Percentiles rank a stretch among this genome's conserved stretches.
Evolutionary conservation across 1,284 basidiomycete species (phyloP).

Genomic region (Tremellales sp.): DNA sequence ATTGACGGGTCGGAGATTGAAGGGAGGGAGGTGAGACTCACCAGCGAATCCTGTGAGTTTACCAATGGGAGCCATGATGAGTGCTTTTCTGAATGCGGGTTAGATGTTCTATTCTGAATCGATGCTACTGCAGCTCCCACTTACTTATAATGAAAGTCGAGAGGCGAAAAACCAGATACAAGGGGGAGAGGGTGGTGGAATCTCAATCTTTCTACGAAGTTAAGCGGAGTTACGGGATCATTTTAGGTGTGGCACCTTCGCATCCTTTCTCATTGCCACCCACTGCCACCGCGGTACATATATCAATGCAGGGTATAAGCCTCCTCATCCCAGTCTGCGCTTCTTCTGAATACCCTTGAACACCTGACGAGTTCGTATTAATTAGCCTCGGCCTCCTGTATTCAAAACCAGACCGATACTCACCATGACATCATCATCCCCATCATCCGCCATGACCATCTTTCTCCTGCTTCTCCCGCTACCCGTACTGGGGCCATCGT

Average conservation of each 20-base stretch:
- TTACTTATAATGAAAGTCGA: no score
- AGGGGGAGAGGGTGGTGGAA: not conserved
- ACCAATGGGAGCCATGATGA: slow-evolving; percentile 36
- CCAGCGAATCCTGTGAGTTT: slow-evolving; percentile 39
- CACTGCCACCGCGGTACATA: not conserved
- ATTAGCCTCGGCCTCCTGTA: not conserved
- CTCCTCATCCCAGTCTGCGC: slow-evolving; percentile 16
- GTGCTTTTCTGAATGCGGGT: not conserved
- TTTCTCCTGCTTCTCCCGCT: slow-evolving; percentile 7
- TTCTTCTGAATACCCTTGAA: slow-evolving; percentile 26
- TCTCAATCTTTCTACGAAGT: not conserved
- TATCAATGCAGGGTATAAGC: not conserved
- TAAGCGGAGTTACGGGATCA: not conserved
- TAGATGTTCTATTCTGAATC: no score
- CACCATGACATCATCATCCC: slow-evolving; percentile 20
- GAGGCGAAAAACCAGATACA: not conserved
- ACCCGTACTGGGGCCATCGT: slow-evolving; percentile 1
- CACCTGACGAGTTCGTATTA: slow-evolving; percentile 3
- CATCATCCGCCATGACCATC: slow-evolving; percentile 15
- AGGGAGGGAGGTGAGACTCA: slow-evolving; percentile 14
- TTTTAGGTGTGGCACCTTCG: no score
- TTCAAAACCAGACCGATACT: slow-evolving; percentile 3
- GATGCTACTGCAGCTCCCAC: no score
- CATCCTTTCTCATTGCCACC: not conserved
- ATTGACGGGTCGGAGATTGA: not conserved